Evolutionary conservation across 108 stramenopile genomes (phyloP), one percentile per base, ranked within the genome.

Genomic region (Cyclotella kingstonii): DNA sequence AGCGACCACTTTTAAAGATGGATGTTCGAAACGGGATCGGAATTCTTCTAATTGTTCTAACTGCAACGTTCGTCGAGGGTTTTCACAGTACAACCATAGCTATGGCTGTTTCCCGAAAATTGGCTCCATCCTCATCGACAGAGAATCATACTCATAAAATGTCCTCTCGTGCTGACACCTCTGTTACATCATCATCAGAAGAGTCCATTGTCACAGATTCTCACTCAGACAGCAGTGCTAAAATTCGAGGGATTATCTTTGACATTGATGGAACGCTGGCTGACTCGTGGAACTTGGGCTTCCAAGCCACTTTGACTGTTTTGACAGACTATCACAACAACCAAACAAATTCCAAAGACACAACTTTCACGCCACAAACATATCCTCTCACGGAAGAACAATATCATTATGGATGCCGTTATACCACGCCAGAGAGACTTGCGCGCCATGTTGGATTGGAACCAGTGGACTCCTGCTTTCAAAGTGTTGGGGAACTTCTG

Each of bases 261-360:
- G 91, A 92, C 66, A 81, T 92, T 42, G 91, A 92, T 49, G 91
- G 91, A 5, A 92, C 91, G 3, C 60, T 92, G 44, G 91, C 87
- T 5, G 87, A 92, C 63, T 86, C 85, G 8, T 89, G 87, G 86
- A 84, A 86, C 43, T 60, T 92, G 41, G 87, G 91, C 15, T 92
- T 63, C 52, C 86, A 87, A 66, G 91, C 91, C 7, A 92, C 91
- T 0, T 54, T 73, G 12, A 75, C 81, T 0, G 83, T 92, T 7
- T 52, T 92, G 51, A 45, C 81, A 43, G 77, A 80, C 22, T 77
- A 91, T 56, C 51, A 78, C 57, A 74, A 84, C 44, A 52, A 51
- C 4, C 42, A 69, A 33, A 67, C n/a, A n/a, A n/a, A n/a, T n/a
- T n/a, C n/a, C n/a, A n/a, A 48, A 2, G 43, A 56, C n/a, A 38